Evolutionary conservation across 176 grass and related monocot species (phyloP).

Genomic region (Luzula sylvatica): DNA sequence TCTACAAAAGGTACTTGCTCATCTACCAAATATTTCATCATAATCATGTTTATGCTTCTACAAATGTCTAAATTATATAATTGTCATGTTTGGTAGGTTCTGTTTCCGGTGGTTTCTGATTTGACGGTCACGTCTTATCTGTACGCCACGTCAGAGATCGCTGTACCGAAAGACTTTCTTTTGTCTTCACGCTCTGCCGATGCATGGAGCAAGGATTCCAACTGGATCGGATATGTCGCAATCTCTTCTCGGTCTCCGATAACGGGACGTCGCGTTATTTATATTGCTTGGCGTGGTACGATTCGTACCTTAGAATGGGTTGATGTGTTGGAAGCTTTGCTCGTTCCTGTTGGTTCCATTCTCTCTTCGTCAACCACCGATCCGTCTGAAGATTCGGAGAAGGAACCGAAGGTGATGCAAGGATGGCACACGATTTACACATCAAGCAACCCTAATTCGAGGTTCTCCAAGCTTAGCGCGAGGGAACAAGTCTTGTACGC

Average conservation of each 20-base stretch:
- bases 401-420: conserved; percentile 52
- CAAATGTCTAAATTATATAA: too few relatives aligned
- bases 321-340: conserved; percentile 49
- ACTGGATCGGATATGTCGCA: conserved; percentile 82
- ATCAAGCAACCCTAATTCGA: conserved; percentile 42
- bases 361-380: conserved; percentile 31
- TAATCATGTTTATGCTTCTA: too few relatives aligned
- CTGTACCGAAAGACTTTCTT: conserved; percentile 41
- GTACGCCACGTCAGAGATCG: conserved; percentile 47
- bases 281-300: conserved; percentile 65
- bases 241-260: conserved; percentile 42
- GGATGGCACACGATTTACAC: conserved; percentile 84
- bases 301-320: conserved; percentile 76
- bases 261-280: conserved; percentile 60
- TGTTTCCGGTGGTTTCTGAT: conserved; percentile 38
- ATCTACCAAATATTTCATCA: neutral
- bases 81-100: conserved; percentile 32
- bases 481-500: conserved; percentile 52
- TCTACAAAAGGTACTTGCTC: conserved; percentile 10
- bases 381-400: conserved; percentile 8
- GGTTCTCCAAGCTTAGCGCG: conserved; percentile 49
- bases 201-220: conserved; percentile 91
- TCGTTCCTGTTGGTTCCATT: conserved; percentile 39
- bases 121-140: conserved; percentile 44
- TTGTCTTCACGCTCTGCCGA: conserved; percentile 44